phyloP scores from a whole-genome alignment of 306 rosid genomes.

The Cucurbita maxima region DNA sequence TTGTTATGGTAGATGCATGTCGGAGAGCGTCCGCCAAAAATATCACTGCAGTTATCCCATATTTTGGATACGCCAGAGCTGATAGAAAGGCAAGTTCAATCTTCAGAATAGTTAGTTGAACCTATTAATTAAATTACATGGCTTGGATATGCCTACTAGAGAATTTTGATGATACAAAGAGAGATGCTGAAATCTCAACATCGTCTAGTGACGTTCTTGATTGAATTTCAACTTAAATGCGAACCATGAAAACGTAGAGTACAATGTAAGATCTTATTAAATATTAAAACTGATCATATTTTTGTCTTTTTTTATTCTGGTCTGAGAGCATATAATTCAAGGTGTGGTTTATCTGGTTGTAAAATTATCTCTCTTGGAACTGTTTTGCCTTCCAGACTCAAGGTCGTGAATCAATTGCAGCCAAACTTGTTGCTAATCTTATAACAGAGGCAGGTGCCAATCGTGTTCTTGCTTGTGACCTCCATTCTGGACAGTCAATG shows the following conservation, averaged over 20 bases:
- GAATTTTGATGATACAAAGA: background rate
- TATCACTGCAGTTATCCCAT: slow-evolving; percentile 84
- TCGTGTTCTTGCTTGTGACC: slow-evolving; percentile 98
- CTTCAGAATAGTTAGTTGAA: background rate
- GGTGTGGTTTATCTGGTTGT: background rate
- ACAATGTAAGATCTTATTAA: background rate
- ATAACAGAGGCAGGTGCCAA: slow-evolving; percentile 99
- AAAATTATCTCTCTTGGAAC: background rate
- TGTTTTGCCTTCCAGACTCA: slow-evolving; percentile 48
- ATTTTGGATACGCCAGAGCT: slow-evolving; percentile 97
- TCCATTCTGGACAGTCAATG: slow-evolving; percentile 98
- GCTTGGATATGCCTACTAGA: background rate
- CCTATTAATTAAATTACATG: background rate
- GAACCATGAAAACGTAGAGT: background rate
- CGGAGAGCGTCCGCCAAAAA: slow-evolving; percentile 90
- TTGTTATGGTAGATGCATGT: slow-evolving; percentile 85
- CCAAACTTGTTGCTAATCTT: slow-evolving; percentile 96
- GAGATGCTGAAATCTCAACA: background rate
- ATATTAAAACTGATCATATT: background rate
- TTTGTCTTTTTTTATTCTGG: background rate
- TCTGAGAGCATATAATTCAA: background rate
- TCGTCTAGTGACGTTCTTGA: background rate
- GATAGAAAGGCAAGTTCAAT: slow-evolving; percentile 70
- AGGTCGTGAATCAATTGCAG: slow-evolving; percentile 99
- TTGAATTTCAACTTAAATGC: background rate